Conservation (phyloP, 2,329 filamentous ascomycete genomes). For the Tolypocladium capitatum region DNA sequence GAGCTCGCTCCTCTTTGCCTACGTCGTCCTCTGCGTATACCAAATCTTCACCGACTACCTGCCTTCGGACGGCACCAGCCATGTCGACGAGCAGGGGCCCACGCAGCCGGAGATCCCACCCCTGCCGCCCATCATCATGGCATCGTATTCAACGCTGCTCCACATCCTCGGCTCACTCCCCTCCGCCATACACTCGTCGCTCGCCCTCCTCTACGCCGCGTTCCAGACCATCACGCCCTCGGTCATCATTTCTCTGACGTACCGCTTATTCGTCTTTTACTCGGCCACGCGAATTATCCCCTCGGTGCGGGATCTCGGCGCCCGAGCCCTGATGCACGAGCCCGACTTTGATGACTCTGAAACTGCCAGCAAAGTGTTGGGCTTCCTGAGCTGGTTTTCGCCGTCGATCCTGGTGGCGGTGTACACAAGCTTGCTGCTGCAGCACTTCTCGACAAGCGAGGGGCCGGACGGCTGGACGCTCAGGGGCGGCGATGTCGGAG, state of each 20-base stretch:
- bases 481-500: conserved; percentile 64
- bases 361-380: conserved; percentile 65
- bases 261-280: conserved; percentile 90
- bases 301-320: conserved; percentile 76
- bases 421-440: conserved; percentile 88
- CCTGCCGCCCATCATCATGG: conserved; percentile 96
- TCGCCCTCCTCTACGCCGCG: conserved; percentile 79
- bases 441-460: conserved; percentile 77
- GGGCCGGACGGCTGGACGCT: conserved; percentile 69
- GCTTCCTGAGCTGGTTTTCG: conserved; percentile 83
- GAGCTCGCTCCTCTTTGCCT: conserved; percentile 88
- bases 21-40: conserved; percentile 96
- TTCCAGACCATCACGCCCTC: conserved; percentile 93
- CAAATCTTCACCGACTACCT: conserved; percentile 99
- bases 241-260: conserved; percentile 87
- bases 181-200: conserved; percentile 66
- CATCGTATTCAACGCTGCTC: conserved; percentile 84
- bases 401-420: conserved; percentile 90
- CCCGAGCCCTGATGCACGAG: conserved; percentile 69
- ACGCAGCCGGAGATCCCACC: conserved; percentile 82
- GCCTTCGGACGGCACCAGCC: conserved; percentile 54
- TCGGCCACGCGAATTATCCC: conserved; percentile 92
- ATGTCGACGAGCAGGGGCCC: conserved; percentile 32
- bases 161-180: conserved; percentile 76
- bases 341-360: conserved; percentile 77